A percentile compares a stretch with the other conserved stretches of the same genome.
Evolutionary conservation across 352 stramenopile species (phyloP).

Genomic region (Globisporangium acanthophoron): DNA sequence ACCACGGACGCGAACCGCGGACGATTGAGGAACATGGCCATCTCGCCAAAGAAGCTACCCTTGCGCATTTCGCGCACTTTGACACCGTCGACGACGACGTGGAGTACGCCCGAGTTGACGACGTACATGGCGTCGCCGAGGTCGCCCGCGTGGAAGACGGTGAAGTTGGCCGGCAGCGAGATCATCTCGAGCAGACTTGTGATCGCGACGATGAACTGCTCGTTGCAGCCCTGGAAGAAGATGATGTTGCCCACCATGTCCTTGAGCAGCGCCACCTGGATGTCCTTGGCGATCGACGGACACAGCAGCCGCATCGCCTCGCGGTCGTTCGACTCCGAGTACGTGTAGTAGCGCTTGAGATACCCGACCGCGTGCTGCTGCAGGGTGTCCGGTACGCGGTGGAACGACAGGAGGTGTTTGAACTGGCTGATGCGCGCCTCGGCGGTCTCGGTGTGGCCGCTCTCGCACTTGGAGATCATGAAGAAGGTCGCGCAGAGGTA

Average conservation of each 20-base stretch:
- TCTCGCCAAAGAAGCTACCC: constrained; percentile 54
- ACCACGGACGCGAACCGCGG: constrained; percentile 47
- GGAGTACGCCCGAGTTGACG: constrained; percentile 62
- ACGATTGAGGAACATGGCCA: constrained; percentile 56
- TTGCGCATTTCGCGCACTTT: constrained; percentile 71
- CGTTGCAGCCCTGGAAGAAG: constrained; percentile 56
- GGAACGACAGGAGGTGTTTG: constrained; percentile 55
- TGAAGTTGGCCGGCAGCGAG: constrained; percentile 45
- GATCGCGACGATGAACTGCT: constrained; percentile 56
- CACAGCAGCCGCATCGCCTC: constrained; percentile 58
- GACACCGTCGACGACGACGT: constrained; percentile 42
- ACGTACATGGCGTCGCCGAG: constrained; percentile 70
- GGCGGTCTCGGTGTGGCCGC: constrained; percentile 26
- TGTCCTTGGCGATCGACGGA: constrained; percentile 68
- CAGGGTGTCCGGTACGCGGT: constrained; percentile 46
- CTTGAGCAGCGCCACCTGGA: constrained; percentile 64
- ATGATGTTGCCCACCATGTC: constrained; percentile 50
- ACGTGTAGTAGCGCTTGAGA: constrained; percentile 60
- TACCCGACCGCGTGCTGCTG: constrained; percentile 52
- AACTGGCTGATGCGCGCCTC: constrained; percentile 65
- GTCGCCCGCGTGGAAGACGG: constrained; percentile 48
- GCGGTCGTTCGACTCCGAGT: constrained; percentile 61
- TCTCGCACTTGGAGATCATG: constrained; percentile 68
- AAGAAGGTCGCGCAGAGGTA: constrained; percentile 62
- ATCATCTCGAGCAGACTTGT: constrained; percentile 65